phyloP scores from a whole-genome alignment of 148 eudicot genomes.

The Bassia scoparia region DNA sequence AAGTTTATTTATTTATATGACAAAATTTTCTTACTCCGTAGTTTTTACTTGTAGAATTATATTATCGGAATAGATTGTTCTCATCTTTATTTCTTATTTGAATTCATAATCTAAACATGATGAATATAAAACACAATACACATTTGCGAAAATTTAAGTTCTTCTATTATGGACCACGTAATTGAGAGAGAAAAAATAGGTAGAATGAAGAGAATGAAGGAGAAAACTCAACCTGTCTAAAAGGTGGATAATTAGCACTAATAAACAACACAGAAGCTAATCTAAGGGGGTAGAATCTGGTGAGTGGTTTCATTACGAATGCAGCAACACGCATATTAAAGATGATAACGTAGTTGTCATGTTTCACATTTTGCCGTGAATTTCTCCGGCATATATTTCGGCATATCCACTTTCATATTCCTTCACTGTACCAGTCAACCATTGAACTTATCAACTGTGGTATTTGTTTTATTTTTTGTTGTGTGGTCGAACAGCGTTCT shows the following conservation, averaged over 20 bases:
- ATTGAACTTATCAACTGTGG: too few relatives aligned
- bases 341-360: background rate
- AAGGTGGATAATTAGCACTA: background rate
- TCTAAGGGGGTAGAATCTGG: background rate
- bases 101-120: too few relatives aligned
- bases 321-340: background rate
- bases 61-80: too few relatives aligned
- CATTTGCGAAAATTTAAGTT: too few relatives aligned
- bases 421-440: background rate
- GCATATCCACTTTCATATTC: background rate
- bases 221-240: background rate
- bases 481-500: too few relatives aligned
- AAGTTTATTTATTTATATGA: too few relatives aligned
- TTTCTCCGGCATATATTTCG: constrained; percentile 1
- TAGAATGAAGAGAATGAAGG: background rate
- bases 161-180: too few relatives aligned
- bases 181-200: too few relatives aligned
- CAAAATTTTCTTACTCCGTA: too few relatives aligned
- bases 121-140: too few relatives aligned
- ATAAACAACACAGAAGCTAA: background rate
- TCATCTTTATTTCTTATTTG: too few relatives aligned
- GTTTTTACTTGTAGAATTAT: too few relatives aligned
- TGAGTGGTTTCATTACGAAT: background rate
- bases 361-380: background rate
- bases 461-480: background rate